A percentile compares a stretch with the other conserved stretches of the same genome.
Evolutionary conservation across 139 green algal genomes (phyloP).

Genomic region (Marvania coccoides): DNA sequence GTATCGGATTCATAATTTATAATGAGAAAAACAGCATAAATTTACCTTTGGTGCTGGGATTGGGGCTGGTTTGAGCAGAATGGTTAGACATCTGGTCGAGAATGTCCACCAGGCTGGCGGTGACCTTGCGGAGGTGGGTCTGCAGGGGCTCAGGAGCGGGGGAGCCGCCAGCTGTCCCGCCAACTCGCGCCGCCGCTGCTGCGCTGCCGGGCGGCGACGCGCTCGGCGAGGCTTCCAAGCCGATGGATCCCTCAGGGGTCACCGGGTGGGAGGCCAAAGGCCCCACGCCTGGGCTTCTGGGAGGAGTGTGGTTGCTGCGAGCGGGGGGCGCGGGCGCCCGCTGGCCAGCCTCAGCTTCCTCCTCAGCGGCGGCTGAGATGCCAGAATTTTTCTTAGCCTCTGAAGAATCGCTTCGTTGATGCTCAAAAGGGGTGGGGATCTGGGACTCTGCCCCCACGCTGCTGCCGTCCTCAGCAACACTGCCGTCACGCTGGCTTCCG

Average conservation of each 20-base stretch:
- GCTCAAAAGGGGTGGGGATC: too few species aligned
- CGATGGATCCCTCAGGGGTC: too few species aligned
- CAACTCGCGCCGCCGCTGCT: neutral
- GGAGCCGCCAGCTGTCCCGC: neutral
- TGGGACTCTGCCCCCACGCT: too few species aligned
- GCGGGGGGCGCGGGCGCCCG: too few species aligned
- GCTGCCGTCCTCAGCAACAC: too few species aligned
- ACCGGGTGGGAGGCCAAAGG: neutral
- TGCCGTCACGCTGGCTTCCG: too few species aligned
- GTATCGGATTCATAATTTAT: too few species aligned
- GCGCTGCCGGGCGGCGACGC: neutral
- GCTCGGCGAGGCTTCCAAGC: neutral
- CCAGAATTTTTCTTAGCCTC: too few species aligned
- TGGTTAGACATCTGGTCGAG: constrained; percentile 12
- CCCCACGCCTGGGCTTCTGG: neutral
- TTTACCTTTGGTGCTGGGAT: neutral
- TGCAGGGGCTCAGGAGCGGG: neutral
- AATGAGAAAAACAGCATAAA: neutral
- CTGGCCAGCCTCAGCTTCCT: too few species aligned
- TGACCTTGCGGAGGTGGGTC: constrained; percentile 11
- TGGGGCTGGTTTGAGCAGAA: neutral
- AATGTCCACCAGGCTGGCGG: constrained; percentile 13
- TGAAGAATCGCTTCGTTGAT: too few species aligned
- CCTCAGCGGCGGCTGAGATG: too few species aligned
- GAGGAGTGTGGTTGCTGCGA: too few species aligned